phyloP scores from a whole-genome alignment of 768 basidiomycete genomes.

The Lyophyllum atratum region DNA sequence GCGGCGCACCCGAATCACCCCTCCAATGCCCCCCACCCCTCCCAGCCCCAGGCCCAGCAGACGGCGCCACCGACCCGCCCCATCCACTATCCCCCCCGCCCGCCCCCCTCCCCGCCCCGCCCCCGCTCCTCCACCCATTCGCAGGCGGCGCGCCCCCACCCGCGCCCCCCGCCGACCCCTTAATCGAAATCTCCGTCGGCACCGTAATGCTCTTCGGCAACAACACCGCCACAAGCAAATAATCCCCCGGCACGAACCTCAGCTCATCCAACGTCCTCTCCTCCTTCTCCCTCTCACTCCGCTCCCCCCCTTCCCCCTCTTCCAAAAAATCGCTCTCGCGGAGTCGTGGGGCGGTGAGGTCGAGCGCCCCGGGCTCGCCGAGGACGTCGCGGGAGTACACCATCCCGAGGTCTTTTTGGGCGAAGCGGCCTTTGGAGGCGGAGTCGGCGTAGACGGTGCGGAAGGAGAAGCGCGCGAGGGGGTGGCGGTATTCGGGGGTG shows the following conservation, averaged over 20 bases:
- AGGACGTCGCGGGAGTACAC: constrained; percentile 86
- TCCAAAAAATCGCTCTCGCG: constrained; percentile 54
- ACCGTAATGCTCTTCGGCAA: constrained; percentile 67
- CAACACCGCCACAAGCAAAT: constrained; percentile 70
- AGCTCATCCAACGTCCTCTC: constrained; percentile 80
- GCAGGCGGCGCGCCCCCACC: constrained; percentile 18
- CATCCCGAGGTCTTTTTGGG: constrained; percentile 78
- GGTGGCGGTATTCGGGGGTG: constrained; percentile 74
- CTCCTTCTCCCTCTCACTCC: constrained; percentile 52
- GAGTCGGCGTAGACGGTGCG: constrained; percentile 78
- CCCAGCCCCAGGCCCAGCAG: constrained; percentile 35
- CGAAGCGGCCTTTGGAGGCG: constrained; percentile 67
- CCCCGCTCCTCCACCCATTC: constrained; percentile 34
- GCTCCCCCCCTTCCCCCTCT: constrained; percentile 27
- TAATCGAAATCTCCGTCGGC: constrained; percentile 54
- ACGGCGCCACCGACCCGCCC: constrained; percentile 38
- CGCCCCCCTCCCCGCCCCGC: constrained; percentile 37
- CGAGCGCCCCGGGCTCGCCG: constrained; percentile 71
- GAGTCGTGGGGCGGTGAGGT: constrained; percentile 58
- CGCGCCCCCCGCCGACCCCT: constrained; percentile 44
- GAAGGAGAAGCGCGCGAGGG: constrained; percentile 81
- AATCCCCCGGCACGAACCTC: constrained; percentile 81
- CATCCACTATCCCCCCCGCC: constrained; percentile 49
- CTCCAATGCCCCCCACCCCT: constrained; percentile 76
- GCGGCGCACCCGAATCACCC: constrained; percentile 58